Evolutionary conservation across 306 rosid species (phyloP).

Genomic region (Vachellia pachyceras): DNA sequence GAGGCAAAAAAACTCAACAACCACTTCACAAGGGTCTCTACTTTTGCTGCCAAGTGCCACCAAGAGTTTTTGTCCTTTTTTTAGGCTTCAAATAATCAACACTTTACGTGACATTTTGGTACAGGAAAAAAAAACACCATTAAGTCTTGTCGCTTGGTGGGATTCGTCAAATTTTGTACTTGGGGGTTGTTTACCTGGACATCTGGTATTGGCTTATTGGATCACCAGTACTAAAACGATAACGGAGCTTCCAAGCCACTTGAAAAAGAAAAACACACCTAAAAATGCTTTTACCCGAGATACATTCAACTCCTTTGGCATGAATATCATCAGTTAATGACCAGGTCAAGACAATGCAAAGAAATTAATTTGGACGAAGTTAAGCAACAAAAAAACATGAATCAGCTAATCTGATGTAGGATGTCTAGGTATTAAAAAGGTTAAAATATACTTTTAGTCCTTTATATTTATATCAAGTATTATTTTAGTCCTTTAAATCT

Average conservation of each 20-base stretch:
- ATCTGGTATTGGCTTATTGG: slow-evolving; percentile 49
- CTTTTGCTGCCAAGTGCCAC: slow-evolving; percentile 41
- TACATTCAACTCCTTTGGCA: background rate
- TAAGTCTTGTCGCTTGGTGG: slow-evolving; percentile 14
- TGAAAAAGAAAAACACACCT: background rate
- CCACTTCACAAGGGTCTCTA: background rate
- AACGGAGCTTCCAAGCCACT: slow-evolving; percentile 41
- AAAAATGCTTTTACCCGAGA: slow-evolving; percentile 42
- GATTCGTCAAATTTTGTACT: slow-evolving; percentile 21
- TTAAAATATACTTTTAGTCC: too few species aligned
- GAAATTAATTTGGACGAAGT: slow-evolving; percentile 1
- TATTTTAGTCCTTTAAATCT: too few species aligned
- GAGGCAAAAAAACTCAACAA: background rate
- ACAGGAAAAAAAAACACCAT: background rate
- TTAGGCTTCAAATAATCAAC: background rate
- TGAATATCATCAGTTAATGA: slow-evolving; percentile 13
- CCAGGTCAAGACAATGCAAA: slow-evolving; percentile 13
- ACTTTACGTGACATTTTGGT: slow-evolving; percentile 11
- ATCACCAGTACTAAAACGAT: slow-evolving; percentile 1
- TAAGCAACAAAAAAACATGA: slow-evolving; percentile 42
- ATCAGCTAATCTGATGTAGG: slow-evolving; percentile 43
- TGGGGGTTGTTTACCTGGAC: slow-evolving; percentile 32
- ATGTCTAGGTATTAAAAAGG: too few species aligned
- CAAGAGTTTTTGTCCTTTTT: background rate
- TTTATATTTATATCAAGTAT: too few species aligned